These are phyloP conservation scores for Thielaviopsis punctulata DNA, from an alignment of 2,329 filamentous ascomycete genomes.

Conservation along the genomic window DNA sequence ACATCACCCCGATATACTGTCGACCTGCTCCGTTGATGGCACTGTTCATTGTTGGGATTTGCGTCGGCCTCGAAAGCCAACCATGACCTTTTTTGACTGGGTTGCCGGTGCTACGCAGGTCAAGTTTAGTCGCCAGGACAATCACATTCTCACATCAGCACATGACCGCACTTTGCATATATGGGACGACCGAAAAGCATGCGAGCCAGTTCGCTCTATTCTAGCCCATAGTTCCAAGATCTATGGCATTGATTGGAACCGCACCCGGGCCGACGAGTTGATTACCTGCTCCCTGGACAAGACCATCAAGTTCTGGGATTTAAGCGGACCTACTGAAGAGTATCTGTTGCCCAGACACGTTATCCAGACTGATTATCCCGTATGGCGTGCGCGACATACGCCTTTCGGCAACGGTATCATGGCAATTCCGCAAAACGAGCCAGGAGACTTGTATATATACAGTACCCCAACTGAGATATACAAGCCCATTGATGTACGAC, in stretches of 20 bases:
- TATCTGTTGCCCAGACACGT: slow-evolving; percentile 46
- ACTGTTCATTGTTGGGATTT: slow-evolving; percentile 90
- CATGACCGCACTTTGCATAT: slow-evolving; percentile 78
- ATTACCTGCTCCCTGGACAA: slow-evolving; percentile 83
- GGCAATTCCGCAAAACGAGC: slow-evolving; percentile 82
- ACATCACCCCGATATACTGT: slow-evolving; percentile 74
- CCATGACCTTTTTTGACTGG: slow-evolving; percentile 77
- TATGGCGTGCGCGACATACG: slow-evolving; percentile 82
- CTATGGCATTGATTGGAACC: slow-evolving; percentile 89
- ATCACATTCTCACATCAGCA: slow-evolving; percentile 75
- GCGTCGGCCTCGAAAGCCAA: slow-evolving; percentile 53
- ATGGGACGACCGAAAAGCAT: slow-evolving; percentile 74
- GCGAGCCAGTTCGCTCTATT: slow-evolving; percentile 65
- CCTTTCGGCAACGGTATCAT: slow-evolving; percentile 75
- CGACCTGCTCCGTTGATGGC: slow-evolving; percentile 83
- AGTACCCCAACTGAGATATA: slow-evolving; percentile 37
- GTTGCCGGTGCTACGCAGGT: slow-evolving; percentile 87
- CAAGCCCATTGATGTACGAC: slow-evolving; percentile 1
- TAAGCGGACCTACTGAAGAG: slow-evolving; percentile 36
- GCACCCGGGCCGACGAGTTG: slow-evolving; percentile 52
- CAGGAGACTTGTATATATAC: slow-evolving; percentile 72
- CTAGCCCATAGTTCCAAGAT: slow-evolving; percentile 84
- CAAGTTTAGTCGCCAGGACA: slow-evolving; percentile 79
- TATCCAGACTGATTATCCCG: slow-evolving; percentile 68
- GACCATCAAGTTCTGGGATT: slow-evolving; percentile 90